Base-by-base conservation (phyloP, 139 green algal species). In the Tetradesmus lagerheimii region DNA sequence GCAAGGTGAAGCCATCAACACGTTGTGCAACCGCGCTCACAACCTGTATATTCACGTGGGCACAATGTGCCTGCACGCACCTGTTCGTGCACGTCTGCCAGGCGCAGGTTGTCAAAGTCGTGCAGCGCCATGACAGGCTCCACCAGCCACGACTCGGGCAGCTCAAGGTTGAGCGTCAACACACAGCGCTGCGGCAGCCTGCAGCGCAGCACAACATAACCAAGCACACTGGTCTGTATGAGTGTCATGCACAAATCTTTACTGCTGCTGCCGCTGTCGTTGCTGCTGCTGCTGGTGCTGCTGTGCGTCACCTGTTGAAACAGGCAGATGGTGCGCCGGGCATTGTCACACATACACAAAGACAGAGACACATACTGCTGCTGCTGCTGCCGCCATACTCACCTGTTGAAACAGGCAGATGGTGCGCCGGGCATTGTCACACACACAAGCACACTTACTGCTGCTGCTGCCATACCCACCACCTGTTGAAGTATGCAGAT, bases 41-140 rank as follows among this genome's bases (percentile, higher is more conserved):
- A n/a, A n/a, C n/a, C n/a, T n/a, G n/a, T n/a, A n/a, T n/a, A n/a
- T n/a, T n/a, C n/a, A n/a, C n/a, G n/a, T n/a, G n/a, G 35, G 18
- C 76, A n/a, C 37, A 45, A 16, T 80, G 71, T 80, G 71, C 25
- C 2, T 34, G 37, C 37, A 1, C 79, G 4, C 43, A 83, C 88
- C 62, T 83, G 83, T 25, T 94, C 91, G 1, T 81, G 80, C 4
- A 98, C 80, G 67, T 98, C 96, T 47, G 93, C 94, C 87, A 99
- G 92, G 4, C 93, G 88, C 43, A 99, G 91, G 94, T 99, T 99
- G 95, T 99, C 98, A 62, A 99, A 89, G 92, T 99, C 98, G 62
- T 97, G 89, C 15, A 92, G 83, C 16, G 96, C 89, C 89, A 91
- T 88, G 15, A 86, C 50, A 0, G 95, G 92, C 92, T 98, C 95